These are phyloP conservation scores for Jatropha multifida DNA, from an alignment of 441 rosid species.

Conservation along the genomic window DNA sequence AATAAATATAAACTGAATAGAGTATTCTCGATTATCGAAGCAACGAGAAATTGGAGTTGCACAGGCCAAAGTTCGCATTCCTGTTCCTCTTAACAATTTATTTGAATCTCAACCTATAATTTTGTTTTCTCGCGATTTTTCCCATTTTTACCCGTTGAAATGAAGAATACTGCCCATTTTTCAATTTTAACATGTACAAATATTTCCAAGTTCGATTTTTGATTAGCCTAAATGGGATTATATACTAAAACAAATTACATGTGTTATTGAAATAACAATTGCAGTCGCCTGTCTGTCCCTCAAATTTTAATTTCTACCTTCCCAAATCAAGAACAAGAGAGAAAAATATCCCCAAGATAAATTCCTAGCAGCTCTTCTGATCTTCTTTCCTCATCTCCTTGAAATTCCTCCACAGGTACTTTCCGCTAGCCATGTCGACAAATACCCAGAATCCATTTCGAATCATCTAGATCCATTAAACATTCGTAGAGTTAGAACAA, in stretches of 20 bases:
- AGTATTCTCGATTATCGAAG: too few relatives aligned
- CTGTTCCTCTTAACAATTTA: neutral
- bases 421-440: constrained; percentile 97
- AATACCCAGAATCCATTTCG: constrained; percentile 90
- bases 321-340: neutral
- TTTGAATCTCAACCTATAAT: too few relatives aligned
- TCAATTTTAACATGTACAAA: neutral
- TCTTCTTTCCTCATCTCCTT: constrained; percentile 52
- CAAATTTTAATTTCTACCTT: neutral
- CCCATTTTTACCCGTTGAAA: neutral
- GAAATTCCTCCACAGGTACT: constrained; percentile 81
- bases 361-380: constrained; percentile 25
- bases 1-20: neutral
- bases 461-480: constrained; percentile 42
- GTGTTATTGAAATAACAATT: constrained; percentile 13
- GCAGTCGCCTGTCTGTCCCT: neutral
- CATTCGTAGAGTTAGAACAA: neutral
- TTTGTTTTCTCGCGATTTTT: neutral
- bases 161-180: neutral
- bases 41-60: neutral
- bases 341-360: neutral
- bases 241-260: neutral
- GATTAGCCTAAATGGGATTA: constrained; percentile 4
- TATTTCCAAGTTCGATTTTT: neutral
- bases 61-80: neutral